These are phyloP conservation scores for Penicillium polonicum DNA, from an alignment of 2,329 filamentous ascomycete species.

Conservation along the genomic window DNA sequence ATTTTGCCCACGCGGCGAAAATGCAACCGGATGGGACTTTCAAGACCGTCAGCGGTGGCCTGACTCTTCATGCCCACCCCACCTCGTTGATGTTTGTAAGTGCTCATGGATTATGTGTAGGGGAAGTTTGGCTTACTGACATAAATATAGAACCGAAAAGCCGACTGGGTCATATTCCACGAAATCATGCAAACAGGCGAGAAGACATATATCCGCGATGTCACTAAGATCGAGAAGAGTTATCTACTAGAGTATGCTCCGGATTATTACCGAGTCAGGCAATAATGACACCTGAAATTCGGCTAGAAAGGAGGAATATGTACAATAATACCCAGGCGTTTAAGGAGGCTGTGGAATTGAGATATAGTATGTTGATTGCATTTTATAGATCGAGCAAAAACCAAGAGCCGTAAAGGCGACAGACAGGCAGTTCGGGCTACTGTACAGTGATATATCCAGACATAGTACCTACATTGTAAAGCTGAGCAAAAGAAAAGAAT, in stretches of 20 bases:
- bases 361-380: background rate
- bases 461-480: background rate
- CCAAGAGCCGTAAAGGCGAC: background rate
- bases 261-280: slow-evolving; percentile 69
- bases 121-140: slow-evolving; percentile 14
- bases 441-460: background rate
- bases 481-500: background rate
- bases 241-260: slow-evolving; percentile 90
- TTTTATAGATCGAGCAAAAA: background rate
- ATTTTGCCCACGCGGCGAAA: slow-evolving; percentile 87
- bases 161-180: slow-evolving; percentile 94
- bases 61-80: slow-evolving; percentile 81
- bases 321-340: slow-evolving; percentile 18
- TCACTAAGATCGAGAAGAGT: slow-evolving; percentile 90
- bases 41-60: slow-evolving; percentile 75
- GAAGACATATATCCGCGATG: slow-evolving; percentile 86
- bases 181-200: slow-evolving; percentile 85
- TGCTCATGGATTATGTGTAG: slow-evolving; percentile 19
- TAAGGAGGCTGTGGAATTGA: background rate
- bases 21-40: slow-evolving; percentile 95
- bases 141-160: slow-evolving; percentile 69
- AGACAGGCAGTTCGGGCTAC: background rate
- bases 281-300: background rate
- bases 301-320: background rate
- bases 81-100: slow-evolving; percentile 83